These are phyloP conservation scores for Proliferodiscus dingleyae DNA, from an alignment of 2,329 filamentous ascomycete species.

Conservation along the genomic window DNA sequence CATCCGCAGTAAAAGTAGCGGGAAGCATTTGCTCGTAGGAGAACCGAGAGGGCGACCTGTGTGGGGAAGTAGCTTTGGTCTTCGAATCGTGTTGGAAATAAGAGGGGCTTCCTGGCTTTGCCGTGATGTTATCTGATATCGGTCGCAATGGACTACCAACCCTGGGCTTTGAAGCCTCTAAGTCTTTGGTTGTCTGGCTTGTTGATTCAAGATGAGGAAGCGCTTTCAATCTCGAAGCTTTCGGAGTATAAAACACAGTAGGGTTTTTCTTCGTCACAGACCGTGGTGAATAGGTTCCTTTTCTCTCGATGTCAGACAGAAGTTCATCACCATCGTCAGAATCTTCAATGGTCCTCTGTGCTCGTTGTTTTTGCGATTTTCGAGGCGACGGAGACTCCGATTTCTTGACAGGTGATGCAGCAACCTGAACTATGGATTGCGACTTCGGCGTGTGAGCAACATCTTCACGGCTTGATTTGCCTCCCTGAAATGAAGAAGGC, in stretches of 20 bases:
- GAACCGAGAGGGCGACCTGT: constrained; percentile 5
- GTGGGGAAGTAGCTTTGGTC: constrained; percentile 9
- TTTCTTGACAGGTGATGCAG: constrained; percentile 20
- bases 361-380: constrained; percentile 10
- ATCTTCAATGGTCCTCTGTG: constrained; percentile 24
- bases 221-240: constrained; percentile 7
- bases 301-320: constrained; percentile 16
- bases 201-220: constrained; percentile 10
- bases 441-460: constrained; percentile 1
- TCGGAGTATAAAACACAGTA: constrained; percentile 4
- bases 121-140: constrained; percentile 24
- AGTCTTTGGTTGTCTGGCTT: constrained; percentile 2
- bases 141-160: constrained; percentile 24
- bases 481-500: neutral
- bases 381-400: constrained; percentile 14
- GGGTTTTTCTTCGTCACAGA: constrained; percentile 16
- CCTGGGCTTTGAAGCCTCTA: constrained; percentile 12
- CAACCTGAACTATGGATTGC: constrained; percentile 18
- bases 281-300: constrained; percentile 13
- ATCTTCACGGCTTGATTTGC: neutral
- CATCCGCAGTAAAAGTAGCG: constrained; percentile 19
- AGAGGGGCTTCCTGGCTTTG: constrained; percentile 18
- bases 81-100: constrained; percentile 25
- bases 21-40: constrained; percentile 21
- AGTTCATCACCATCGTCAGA: constrained; percentile 31